These are phyloP conservation scores for Penicillium capsulatum DNA, from an alignment of 2,329 filamentous ascomycete species.

Conservation along the genomic window DNA sequence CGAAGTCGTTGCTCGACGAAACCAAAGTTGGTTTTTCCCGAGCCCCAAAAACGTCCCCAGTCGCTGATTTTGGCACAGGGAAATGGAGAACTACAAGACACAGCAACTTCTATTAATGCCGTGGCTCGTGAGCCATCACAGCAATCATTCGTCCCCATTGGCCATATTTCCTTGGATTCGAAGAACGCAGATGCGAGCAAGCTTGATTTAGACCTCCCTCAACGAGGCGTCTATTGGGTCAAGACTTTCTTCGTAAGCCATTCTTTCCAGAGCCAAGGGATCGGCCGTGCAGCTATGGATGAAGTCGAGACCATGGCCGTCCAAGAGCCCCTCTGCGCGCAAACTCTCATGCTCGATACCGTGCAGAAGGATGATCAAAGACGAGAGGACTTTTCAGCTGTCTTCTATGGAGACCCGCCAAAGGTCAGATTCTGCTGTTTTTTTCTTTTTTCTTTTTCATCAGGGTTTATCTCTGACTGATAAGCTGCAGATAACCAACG, in stretches of 20 bases:
- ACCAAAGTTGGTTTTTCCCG: not conserved
- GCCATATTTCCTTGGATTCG: constrained; percentile 21
- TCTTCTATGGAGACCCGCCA: constrained; percentile 8
- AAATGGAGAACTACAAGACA: constrained; percentile 11
- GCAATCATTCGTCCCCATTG: constrained; percentile 14
- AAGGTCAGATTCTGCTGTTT: constrained; percentile 8
- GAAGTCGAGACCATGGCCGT: constrained; percentile 19
- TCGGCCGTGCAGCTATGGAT: constrained; percentile 22
- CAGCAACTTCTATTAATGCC: constrained; percentile 16
- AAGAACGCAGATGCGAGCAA: constrained; percentile 12
- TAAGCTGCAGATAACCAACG: constrained; percentile 10
- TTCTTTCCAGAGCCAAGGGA: constrained; percentile 14
- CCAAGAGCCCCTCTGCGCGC: constrained; percentile 14
- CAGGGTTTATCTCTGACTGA: too few species aligned
- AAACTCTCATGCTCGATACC: constrained; percentile 19
- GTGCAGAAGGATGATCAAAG: constrained; percentile 16
- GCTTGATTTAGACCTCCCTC: constrained; percentile 10
- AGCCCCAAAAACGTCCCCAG: not conserved
- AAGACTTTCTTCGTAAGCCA: constrained; percentile 17
- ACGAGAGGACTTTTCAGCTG: constrained; percentile 15
- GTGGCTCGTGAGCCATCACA: constrained; percentile 11
- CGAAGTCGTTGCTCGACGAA: not conserved
- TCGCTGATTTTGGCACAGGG: constrained; percentile 1
- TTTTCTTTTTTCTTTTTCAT: too few species aligned
- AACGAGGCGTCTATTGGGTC: constrained; percentile 16